phyloP scores from a whole-genome alignment of 257 asterid genomes.

The Rubia yunnanensis region DNA sequence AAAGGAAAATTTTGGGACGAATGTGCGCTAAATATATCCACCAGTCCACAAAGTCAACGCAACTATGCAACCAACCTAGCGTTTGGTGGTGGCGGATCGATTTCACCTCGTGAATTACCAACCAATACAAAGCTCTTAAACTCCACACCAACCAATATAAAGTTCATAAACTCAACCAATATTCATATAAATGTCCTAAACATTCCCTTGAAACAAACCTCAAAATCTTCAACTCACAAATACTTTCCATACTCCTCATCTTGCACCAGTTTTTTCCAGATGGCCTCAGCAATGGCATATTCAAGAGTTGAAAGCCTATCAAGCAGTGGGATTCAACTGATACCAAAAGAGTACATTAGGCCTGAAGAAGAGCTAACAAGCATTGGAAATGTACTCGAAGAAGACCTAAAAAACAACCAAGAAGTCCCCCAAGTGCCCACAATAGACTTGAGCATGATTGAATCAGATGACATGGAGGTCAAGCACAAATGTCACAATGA shows the following conservation, averaged over 20 bases:
- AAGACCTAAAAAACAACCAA: slow-evolving; percentile 27
- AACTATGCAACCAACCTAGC: not conserved
- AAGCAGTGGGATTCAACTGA: slow-evolving; percentile 39
- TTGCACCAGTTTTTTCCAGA: not conserved
- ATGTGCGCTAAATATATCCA: not conserved
- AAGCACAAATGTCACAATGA: slow-evolving; percentile 37
- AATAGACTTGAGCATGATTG: slow-evolving; percentile 38
- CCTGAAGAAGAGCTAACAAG: slow-evolving; percentile 52
- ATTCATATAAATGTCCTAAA: not conserved
- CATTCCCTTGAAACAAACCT: not conserved
- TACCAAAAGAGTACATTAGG: slow-evolving; percentile 76
- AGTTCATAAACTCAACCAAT: not conserved
- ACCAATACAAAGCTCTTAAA: not conserved
- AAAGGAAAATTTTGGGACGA: no score
- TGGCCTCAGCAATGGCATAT: not conserved
- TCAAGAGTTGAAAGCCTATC: slow-evolving; percentile 60
- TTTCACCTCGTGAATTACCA: not conserved
- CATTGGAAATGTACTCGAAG: slow-evolving; percentile 54
- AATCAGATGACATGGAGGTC: slow-evolving; percentile 32
- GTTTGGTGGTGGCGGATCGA: not conserved
- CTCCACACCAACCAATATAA: not conserved
- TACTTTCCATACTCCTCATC: not conserved
- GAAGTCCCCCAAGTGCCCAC: slow-evolving; percentile 60
- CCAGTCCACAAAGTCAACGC: not conserved
- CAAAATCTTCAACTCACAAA: no score